Base-by-base conservation (phyloP, 257 asterid species). In the Penstemon eatonii region DNA sequence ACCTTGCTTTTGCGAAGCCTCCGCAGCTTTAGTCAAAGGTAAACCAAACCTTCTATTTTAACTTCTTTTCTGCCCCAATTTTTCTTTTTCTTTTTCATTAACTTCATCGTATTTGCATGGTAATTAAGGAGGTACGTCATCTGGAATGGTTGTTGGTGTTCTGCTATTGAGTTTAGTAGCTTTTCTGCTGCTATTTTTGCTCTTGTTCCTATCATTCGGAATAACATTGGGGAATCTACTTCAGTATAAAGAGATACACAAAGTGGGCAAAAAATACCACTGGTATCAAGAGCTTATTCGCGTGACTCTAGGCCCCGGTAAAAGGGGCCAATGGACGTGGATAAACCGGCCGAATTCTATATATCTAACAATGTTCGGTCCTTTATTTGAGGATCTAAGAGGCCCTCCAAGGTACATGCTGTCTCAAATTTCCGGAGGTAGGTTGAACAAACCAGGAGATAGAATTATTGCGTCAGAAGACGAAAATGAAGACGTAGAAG, bases 261-360 rank as follows among this genome's bases (percentile, higher is more conserved):
- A 83, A 52, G 95, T 46, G 56, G 96, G 92, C 5, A 80, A 78
- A 73, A 53, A 66, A 58, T 85, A 82, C 61, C 96, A 88, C 74
- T 93, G 97, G 97, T 93, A 90, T 69, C 96, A 91, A 67, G 99
- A 93, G 69, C 69, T 93, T 6, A 66, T 93, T 44, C 89, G 99
- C 19, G 96, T 84, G 5, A 88, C 96, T 12, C 73, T 93, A 44
- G 97, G 99, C 53, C 99, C 97, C 0, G 99, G 97, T 5, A 93
- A 93, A 79, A 68, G 95, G 82, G 99, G 99, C 73, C 99, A 90
- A 52, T 93, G 99, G 99, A 84, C 97, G 45, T 93, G 99, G 99
- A 90, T 79, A 56, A 86, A 82, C 73, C 65, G 79, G 8, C 77
- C 83, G 0, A 74, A 67, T 40, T 78, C 94, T 1, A 68, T 56